Conservation (phyloP, 257 asterid genomes). For the Echium plantagineum region DNA sequence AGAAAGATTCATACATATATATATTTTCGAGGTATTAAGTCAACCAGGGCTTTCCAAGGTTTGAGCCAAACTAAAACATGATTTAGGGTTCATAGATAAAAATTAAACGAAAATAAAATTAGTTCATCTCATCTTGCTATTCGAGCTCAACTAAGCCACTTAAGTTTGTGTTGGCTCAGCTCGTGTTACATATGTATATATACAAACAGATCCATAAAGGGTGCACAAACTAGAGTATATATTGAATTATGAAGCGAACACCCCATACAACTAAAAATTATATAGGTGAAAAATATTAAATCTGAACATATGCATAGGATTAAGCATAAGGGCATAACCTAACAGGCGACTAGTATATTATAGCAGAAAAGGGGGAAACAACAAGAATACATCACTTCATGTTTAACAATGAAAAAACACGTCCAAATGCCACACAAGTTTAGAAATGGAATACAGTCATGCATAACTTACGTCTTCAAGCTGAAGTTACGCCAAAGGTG, state of each 20-base stretch:
- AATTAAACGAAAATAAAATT: no score
- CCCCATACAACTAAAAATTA: neutral
- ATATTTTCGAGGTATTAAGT: no score
- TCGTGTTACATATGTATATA: no score
- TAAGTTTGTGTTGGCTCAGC: neutral
- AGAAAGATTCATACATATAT: no score
- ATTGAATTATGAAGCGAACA: neutral
- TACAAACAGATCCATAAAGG: neutral
- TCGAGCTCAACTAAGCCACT: neutral
- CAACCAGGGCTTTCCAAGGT: no score
- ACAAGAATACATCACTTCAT: neutral
- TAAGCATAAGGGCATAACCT: neutral
- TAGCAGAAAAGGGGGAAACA: neutral
- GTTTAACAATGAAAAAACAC: no score
- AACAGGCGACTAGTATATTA: neutral
- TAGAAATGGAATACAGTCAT: neutral
- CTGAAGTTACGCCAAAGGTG: slow-evolving; percentile 51
- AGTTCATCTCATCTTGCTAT: neutral
- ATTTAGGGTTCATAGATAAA: neutral
- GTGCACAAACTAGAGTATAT: neutral
- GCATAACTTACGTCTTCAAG: slow-evolving; percentile 40
- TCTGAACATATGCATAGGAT: neutral
- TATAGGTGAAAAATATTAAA: no score
- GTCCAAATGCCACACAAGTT: neutral
- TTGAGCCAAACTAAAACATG: neutral